phyloP scores from a whole-genome alignment of 2,329 filamentous ascomycete genomes.

The Magnaporthiopsis rhizophila region DNA sequence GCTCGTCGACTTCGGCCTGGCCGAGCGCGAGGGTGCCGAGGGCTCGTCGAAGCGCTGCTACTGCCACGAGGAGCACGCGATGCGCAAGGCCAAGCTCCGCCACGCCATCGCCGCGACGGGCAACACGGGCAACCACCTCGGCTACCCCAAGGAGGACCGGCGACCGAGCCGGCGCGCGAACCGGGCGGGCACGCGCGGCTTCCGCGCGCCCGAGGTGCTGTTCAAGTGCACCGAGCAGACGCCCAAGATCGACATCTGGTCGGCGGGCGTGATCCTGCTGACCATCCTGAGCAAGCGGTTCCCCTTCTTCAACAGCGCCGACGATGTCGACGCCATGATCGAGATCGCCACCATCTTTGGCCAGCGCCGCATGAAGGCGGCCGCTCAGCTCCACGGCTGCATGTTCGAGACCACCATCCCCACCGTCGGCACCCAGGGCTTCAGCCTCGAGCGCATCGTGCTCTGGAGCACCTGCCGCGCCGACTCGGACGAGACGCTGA shows the following conservation, averaged over 20 bases:
- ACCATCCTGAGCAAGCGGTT: constrained; percentile 89
- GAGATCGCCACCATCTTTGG: constrained; percentile 97
- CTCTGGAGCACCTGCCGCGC: constrained; percentile 83
- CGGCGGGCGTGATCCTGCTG: constrained; percentile 91
- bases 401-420: constrained; percentile 90
- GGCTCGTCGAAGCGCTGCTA: constrained; percentile 59
- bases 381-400: constrained; percentile 78
- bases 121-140: constrained; percentile 35
- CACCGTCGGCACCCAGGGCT: constrained; percentile 77
- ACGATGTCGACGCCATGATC: constrained; percentile 95
- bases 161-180: constrained; percentile 86
- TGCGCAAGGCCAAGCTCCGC: constrained; percentile 53
- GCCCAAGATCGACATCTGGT: constrained; percentile 94
- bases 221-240: constrained; percentile 96
- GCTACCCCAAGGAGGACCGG: constrained; percentile 85
- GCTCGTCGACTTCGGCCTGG: constrained; percentile 97
- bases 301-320: constrained; percentile 97
- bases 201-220: constrained; percentile 90
- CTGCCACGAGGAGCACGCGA: constrained; percentile 60
- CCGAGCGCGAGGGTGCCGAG: constrained; percentile 73
- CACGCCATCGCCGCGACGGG: constrained; percentile 38
- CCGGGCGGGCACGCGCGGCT: constrained; percentile 87
- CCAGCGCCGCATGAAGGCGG: constrained; percentile 70
- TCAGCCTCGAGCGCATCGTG: constrained; percentile 86
- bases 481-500: constrained; percentile 43